Evolutionary conservation across 345 rosid genomes (phyloP), one percentile per base, ranked within the genome.

Genomic region (Pistacia vera): DNA sequence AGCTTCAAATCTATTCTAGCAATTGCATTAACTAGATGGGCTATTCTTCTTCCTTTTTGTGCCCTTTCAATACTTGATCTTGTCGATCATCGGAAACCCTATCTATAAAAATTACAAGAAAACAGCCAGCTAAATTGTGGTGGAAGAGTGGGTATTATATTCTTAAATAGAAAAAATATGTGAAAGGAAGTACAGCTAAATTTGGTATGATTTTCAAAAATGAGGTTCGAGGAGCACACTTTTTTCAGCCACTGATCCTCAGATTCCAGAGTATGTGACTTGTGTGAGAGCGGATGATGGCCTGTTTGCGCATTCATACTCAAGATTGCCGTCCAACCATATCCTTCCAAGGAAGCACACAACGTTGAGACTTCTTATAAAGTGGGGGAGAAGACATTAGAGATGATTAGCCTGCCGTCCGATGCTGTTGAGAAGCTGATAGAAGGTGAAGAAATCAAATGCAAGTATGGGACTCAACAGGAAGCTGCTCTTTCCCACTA

Each of bases 331-430:
- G 91, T 54, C 98, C 98, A 3, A 67, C 89, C 69, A 93, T n/a
- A 90, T 82, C 97, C 98, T 80, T 96, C 97, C 0, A 97, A 96
- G 84, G 99, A 93, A 85, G 88, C 99, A 25, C 98, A 93, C 87
- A 89, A 85, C 82, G 67, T 84, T 2, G 93, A 86, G 60, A 93
- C 93, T 52, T 87, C 95, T 18, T 70, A 83, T 6, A 77, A 70
- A 82, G 88, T 96, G 72, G 93, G 98, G 99, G 94, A 92, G 77
- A 96, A 93, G 89, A 92, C 98, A 33, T 59, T 93, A 66, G 94
- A 22, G 25, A 22, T 22, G 25, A 22, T 22, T 22, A 22, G 25
- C 25, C 25, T 22, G 25, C 25, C 25, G 25, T 22, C 25, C 25
- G 94, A 93, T 81, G 90, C 95, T 6, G 91, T 93, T 41, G 97